phyloP scores from a whole-genome alignment of 768 basidiomycete genomes.

The Amanita rubescens region DNA sequence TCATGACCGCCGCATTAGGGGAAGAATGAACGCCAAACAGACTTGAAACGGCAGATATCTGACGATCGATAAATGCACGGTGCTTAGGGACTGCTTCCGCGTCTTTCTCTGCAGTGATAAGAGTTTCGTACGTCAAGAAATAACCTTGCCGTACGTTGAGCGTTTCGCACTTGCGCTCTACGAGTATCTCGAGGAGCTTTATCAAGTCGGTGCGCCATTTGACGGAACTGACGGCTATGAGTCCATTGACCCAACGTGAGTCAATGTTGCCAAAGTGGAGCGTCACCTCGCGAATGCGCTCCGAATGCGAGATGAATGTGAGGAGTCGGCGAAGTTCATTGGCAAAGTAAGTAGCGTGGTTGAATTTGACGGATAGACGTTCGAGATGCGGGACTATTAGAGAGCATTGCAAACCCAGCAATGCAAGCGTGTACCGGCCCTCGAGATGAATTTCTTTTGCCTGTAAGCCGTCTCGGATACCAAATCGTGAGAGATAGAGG shows the following conservation, averaged over 20 bases:
- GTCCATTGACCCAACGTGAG: slow-evolving; percentile 16
- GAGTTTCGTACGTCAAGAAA: slow-evolving; percentile 9
- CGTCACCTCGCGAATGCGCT: slow-evolving; percentile 9
- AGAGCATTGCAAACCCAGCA: slow-evolving; percentile 14
- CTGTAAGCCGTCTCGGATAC: slow-evolving; percentile 8
- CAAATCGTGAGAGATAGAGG: slow-evolving; percentile 15
- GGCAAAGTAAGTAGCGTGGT: slow-evolving; percentile 12
- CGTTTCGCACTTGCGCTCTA: slow-evolving; percentile 11
- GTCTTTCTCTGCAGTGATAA: not conserved
- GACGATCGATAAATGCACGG: slow-evolving; percentile 1
- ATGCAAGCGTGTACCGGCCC: slow-evolving; percentile 8
- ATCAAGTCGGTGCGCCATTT: slow-evolving; percentile 14
- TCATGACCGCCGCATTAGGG: too few species aligned
- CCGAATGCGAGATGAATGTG: slow-evolving; percentile 12
- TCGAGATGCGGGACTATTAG: slow-evolving; percentile 14
- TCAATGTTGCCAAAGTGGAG: slow-evolving; percentile 16
- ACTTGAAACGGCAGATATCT: not conserved
- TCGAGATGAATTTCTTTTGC: slow-evolving; percentile 12
- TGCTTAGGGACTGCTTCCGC: not conserved
- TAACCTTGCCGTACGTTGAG: slow-evolving; percentile 15
- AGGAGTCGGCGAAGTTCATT: slow-evolving; percentile 11
- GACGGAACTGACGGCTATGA: slow-evolving; percentile 10
- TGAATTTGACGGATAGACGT: slow-evolving; percentile 14
- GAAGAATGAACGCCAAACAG: not conserved
- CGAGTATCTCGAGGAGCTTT: slow-evolving; percentile 11